Evolutionary conservation across 208 protist species (phyloP).

Genomic region (Crithidia brevicula): DNA sequence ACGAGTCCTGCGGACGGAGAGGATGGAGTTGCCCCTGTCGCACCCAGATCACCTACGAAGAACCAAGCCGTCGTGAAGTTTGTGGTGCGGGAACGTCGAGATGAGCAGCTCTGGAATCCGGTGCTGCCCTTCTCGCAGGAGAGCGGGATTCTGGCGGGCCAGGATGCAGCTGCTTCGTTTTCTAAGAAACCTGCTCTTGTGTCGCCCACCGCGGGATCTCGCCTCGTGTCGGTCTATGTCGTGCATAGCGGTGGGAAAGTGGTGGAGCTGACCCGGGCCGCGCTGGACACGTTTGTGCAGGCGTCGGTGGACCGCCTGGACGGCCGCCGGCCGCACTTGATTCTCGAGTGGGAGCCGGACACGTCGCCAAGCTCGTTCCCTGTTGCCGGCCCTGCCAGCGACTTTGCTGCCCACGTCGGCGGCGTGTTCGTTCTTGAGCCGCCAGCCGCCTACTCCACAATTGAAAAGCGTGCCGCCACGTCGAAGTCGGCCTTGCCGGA

Average conservation of each 20-base stretch:
- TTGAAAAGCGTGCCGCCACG: slow-evolving; percentile 39
- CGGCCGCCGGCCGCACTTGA: slow-evolving; percentile 58
- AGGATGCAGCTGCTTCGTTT: not conserved
- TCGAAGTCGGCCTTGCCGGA: slow-evolving; percentile 15
- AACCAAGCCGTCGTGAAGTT: slow-evolving; percentile 68
- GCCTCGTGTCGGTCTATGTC: slow-evolving; percentile 54
- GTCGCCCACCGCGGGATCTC: slow-evolving; percentile 13
- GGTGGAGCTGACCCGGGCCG: slow-evolving; percentile 54
- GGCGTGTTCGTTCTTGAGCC: slow-evolving; percentile 41
- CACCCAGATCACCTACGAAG: not conserved
- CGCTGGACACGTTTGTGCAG: slow-evolving; percentile 64
- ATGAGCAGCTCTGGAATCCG: slow-evolving; percentile 39
- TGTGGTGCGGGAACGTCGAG: slow-evolving; percentile 34
- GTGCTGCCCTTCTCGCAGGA: slow-evolving; percentile 19
- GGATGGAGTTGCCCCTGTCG: not conserved
- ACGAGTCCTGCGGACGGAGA: not conserved
- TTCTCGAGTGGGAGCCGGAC: slow-evolving; percentile 60
- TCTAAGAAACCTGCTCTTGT: not conserved
- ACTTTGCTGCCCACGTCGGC: slow-evolving; percentile 55
- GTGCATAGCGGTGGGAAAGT: slow-evolving; percentile 68
- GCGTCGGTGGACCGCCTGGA: slow-evolving; percentile 49
- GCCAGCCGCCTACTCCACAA: slow-evolving; percentile 35
- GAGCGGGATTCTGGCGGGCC: not conserved
- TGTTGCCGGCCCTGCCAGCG: slow-evolving; percentile 58
- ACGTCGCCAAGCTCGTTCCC: slow-evolving; percentile 58